These are phyloP conservation scores for Fusarium circinatum DNA, from an alignment of 2,329 filamentous ascomycete genomes.

Conservation along the genomic window DNA sequence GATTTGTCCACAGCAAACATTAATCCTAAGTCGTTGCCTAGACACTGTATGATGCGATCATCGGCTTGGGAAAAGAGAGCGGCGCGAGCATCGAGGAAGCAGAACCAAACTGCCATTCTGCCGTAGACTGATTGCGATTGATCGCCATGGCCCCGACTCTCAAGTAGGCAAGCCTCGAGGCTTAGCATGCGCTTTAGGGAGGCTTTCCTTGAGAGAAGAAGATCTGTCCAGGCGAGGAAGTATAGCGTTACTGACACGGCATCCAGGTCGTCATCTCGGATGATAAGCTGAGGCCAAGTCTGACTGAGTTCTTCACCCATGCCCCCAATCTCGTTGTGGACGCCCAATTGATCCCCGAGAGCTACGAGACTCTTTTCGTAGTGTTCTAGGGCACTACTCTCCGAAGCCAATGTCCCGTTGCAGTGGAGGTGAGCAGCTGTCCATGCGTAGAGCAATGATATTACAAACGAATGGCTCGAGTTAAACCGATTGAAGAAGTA, in stretches of 20 bases:
- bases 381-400: neutral
- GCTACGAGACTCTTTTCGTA: neutral
- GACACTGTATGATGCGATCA: neutral
- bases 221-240: neutral
- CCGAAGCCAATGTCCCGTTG: neutral
- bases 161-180: rapidly evolving
- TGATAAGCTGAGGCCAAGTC: neutral
- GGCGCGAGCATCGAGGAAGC: neutral
- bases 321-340: rapidly evolving
- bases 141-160: neutral
- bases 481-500: neutral
- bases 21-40: neutral
- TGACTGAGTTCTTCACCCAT: rapidly evolving
- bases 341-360: neutral
- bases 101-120: neutral
- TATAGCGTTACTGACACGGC: neutral
- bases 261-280: neutral
- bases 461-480: neutral
- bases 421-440: neutral
- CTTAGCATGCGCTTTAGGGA: rapidly evolving
- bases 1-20: neutral
- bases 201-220: neutral
- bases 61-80: neutral
- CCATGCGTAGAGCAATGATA: neutral
- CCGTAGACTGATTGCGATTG: neutral